A percentile compares a stretch with the other conserved stretches of the same genome.
Evolutionary conservation across 1,284 basidiomycete genomes (phyloP).

Genomic region (Phylloboletellus chloephorus): DNA sequence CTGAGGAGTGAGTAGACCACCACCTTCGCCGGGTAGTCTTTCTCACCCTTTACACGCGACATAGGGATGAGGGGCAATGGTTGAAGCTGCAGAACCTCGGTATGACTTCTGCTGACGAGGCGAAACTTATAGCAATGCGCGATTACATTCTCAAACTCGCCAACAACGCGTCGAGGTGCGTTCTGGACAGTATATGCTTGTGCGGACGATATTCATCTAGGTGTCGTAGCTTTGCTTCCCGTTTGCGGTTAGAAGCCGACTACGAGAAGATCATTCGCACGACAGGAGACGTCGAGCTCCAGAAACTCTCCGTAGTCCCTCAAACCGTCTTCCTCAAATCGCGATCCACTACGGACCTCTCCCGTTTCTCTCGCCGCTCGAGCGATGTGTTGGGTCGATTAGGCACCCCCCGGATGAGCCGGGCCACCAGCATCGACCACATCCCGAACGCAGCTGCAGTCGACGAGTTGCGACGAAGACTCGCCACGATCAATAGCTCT

Average conservation of each 20-base stretch:
- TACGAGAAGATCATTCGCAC: slow-evolving; percentile 62
- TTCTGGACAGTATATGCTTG: not conserved
- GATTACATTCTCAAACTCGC: slow-evolving; percentile 86
- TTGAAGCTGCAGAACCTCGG: slow-evolving; percentile 75
- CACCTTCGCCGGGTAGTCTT: not conserved
- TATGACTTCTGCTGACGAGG: slow-evolving; percentile 74
- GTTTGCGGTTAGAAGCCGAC: slow-evolving; percentile 56
- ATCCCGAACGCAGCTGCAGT: slow-evolving; percentile 47
- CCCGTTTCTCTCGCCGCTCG: slow-evolving; percentile 33
- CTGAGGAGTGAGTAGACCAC: slow-evolving; percentile 61
- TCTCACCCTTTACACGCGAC: not conserved
- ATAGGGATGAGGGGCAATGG: slow-evolving; percentile 72
- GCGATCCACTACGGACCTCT: slow-evolving; percentile 35
- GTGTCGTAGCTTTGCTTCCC: slow-evolving; percentile 54
- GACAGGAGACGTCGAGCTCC: slow-evolving; percentile 63
- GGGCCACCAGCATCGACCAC: slow-evolving; percentile 44
- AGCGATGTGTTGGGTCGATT: slow-evolving; percentile 36
- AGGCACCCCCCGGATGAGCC: slow-evolving; percentile 43
- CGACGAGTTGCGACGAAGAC: slow-evolving; percentile 67
- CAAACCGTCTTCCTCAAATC: slow-evolving; percentile 90
- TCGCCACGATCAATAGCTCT: slow-evolving; percentile 67
- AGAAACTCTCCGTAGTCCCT: slow-evolving; percentile 86
- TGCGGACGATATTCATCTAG: slow-evolving; percentile 4
- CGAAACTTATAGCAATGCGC: slow-evolving; percentile 77
- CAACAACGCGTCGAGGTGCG: slow-evolving; percentile 56